Conservation (phyloP, 140 eudicot genomes). For the Ambrosia hybrid region DNA sequence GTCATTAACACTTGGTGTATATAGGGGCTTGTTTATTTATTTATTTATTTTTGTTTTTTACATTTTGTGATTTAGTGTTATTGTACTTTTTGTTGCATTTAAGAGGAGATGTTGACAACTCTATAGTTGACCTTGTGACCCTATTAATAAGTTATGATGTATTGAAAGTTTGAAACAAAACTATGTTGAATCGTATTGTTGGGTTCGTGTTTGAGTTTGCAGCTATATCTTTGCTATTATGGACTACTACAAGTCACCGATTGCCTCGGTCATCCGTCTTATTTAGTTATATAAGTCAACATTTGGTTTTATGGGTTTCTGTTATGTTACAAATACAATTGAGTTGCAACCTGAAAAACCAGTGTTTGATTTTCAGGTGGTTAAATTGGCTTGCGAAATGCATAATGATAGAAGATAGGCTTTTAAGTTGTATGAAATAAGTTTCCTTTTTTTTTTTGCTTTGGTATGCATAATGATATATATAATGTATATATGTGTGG, state of each 20-base stretch:
- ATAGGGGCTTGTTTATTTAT: not conserved
- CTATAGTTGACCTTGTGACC: not conserved
- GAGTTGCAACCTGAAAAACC: too few relatives aligned
- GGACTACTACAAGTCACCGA: not conserved
- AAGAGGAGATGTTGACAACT: constrained; percentile 19
- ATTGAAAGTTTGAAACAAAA: not conserved
- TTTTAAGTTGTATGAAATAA: too few relatives aligned
- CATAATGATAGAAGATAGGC: too few relatives aligned
- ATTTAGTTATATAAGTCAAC: not conserved
- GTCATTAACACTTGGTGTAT: not conserved
- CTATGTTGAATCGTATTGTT: not conserved
- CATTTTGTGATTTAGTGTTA: not conserved
- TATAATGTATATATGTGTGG: too few relatives aligned
- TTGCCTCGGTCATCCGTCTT: not conserved
- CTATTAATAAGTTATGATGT: constrained; percentile 9
- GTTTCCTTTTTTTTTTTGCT: too few relatives aligned
- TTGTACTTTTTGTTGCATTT: constrained; percentile 1
- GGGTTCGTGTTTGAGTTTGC: not conserved
- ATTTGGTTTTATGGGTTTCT: not conserved
- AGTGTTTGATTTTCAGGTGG: too few relatives aligned
- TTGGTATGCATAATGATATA: too few relatives aligned
- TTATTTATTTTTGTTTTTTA: not conserved
- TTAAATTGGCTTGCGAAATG: too few relatives aligned
- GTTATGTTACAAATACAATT: not conserved
- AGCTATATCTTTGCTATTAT: not conserved